Evolutionary conservation across 2,329 filamentous ascomycete genomes (phyloP).

Genomic region (Sporothrix inflata): DNA sequence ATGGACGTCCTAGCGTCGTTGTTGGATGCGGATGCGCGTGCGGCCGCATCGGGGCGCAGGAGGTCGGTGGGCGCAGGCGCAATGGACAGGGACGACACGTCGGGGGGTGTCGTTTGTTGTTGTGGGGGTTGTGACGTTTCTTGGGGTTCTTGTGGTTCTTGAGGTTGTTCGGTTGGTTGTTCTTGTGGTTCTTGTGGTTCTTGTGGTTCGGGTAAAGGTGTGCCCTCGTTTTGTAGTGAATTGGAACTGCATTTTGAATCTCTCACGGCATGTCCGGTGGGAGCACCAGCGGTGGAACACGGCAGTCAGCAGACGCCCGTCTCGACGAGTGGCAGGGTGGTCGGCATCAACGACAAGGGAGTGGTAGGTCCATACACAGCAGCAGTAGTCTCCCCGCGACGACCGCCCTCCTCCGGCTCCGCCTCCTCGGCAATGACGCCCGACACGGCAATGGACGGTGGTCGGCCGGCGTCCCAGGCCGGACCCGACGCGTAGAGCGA

Average conservation of each 20-base stretch:
- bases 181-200: not conserved
- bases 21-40: constrained; percentile 2
- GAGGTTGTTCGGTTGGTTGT: not conserved
- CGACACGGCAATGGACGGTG: constrained; percentile 52
- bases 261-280: not conserved
- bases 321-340: constrained; percentile 23
- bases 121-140: not conserved
- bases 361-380: constrained; percentile 19
- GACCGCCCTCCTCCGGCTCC: constrained; percentile 53
- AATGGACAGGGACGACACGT: not conserved
- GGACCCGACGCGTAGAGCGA: constrained; percentile 61
- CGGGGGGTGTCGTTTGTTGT: not conserved
- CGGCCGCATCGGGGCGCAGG: constrained; percentile 16
- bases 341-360: constrained; percentile 6
- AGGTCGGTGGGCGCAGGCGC: not conserved
- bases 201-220: not conserved
- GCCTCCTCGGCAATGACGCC: constrained; percentile 57
- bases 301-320: constrained; percentile 29
- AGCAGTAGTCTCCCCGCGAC: constrained; percentile 7
- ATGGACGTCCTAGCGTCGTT: constrained; percentile 1
- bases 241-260: constrained; percentile 9
- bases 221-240: not conserved
- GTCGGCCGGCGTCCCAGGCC: constrained; percentile 49
- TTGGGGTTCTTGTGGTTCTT: not conserved
- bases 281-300: constrained; percentile 6